phyloP scores from a whole-genome alignment of 768 basidiomycete species.

The Saitozyma sp. region DNA sequence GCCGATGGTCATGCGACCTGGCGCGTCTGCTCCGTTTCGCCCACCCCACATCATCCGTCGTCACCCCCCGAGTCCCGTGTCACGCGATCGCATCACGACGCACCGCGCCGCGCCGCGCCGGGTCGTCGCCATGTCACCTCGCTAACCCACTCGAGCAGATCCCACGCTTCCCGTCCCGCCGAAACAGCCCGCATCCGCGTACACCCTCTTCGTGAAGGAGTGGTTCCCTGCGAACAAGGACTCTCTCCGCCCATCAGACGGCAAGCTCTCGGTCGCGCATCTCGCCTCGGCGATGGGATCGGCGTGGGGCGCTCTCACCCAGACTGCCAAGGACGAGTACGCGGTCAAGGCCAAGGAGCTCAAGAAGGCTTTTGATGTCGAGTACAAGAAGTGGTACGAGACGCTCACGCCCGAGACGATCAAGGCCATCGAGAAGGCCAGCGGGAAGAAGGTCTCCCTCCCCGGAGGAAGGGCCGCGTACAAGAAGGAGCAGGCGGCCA shows the following conservation, averaged over 20 bases:
- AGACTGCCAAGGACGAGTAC: constrained; percentile 14
- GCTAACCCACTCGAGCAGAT: constrained; percentile 1
- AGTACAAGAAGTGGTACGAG: constrained; percentile 29
- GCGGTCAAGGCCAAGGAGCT: constrained; percentile 12
- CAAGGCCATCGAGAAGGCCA: constrained; percentile 21
- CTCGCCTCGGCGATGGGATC: constrained; percentile 15
- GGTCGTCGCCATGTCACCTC: too few relatives aligned
- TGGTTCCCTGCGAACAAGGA: constrained; percentile 21
- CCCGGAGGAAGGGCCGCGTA: constrained; percentile 32
- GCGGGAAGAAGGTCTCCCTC: constrained; percentile 28
- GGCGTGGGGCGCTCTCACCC: constrained; percentile 26
- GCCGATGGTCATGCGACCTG: too few relatives aligned
- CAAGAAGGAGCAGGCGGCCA: constrained; percentile 10
- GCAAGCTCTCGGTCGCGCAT: constrained; percentile 19
- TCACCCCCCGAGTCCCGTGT: too few relatives aligned
- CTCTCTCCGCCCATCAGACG: constrained; percentile 5
- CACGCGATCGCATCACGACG: too few relatives aligned
- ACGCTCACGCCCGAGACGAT: constrained; percentile 18
- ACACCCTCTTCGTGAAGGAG: constrained; percentile 37
- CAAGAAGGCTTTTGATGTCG: constrained; percentile 19
- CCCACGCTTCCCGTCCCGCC: constrained; percentile 23
- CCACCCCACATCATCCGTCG: too few relatives aligned
- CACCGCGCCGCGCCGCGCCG: too few relatives aligned
- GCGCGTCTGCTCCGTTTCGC: too few relatives aligned
- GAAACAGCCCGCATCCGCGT: constrained; percentile 22